These are phyloP conservation scores for Prunus dulcis DNA, from an alignment of 306 rosid species.

Conservation along the genomic window DNA sequence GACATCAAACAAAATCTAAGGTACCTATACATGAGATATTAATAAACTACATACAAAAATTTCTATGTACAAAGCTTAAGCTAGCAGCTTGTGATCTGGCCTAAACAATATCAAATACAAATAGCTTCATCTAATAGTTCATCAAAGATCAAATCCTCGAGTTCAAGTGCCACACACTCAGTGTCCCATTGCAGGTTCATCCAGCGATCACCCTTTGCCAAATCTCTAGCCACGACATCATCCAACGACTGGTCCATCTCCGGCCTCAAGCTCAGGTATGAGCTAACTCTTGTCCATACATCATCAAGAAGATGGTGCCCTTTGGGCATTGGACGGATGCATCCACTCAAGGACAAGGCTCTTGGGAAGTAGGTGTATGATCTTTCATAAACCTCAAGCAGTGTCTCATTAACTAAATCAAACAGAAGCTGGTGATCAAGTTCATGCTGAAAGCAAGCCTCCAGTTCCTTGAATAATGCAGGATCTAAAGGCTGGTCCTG, in stretches of 20 bases:
- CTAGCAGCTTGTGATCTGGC: background rate
- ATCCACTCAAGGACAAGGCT: slow-evolving; percentile 42
- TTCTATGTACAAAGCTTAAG: background rate
- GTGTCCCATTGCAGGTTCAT: slow-evolving; percentile 69
- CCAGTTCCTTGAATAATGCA: slow-evolving; percentile 45
- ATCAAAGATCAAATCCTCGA: slow-evolving; percentile 69
- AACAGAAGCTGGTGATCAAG: slow-evolving; percentile 60
- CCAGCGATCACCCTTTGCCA: slow-evolving; percentile 58
- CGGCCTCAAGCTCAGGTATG: slow-evolving; percentile 56
- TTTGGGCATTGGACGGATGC: slow-evolving; percentile 45
- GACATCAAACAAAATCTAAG: no score
- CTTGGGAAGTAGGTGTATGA: slow-evolving; percentile 61
- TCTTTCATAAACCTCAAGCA: slow-evolving; percentile 48
- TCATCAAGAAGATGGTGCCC: slow-evolving; percentile 53
- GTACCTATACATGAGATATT: no score
- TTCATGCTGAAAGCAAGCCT: slow-evolving; percentile 35
- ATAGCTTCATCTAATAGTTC: slow-evolving; percentile 73
- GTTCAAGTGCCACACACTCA: slow-evolving; percentile 64
- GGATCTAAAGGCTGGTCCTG: slow-evolving; percentile 53
- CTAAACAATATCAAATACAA: slow-evolving; percentile 24
- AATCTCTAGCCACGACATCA: slow-evolving; percentile 65
- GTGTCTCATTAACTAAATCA: slow-evolving; percentile 59
- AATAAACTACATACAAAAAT: background rate
- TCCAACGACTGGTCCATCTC: slow-evolving; percentile 76
- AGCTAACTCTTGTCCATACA: slow-evolving; percentile 45